A percentile compares a stretch with the other conserved stretches of the same genome.
Conservation (phyloP, 371 early-diverging fungal genomes). For the Mortierella sp. region DNA sequence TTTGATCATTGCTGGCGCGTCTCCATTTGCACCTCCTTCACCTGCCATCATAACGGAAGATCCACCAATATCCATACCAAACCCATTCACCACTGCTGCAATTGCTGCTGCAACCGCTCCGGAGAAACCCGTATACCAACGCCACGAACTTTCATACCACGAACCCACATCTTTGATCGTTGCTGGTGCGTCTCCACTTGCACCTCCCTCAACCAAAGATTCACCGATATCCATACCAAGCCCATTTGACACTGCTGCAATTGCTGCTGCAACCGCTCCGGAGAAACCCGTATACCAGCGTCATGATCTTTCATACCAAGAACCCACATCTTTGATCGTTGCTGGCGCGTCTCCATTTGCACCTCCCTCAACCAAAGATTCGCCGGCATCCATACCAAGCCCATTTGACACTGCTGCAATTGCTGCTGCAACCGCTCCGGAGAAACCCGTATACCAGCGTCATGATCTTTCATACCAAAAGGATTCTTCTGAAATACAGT, state of each 20-base stretch:
- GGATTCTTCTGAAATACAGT: background rate
- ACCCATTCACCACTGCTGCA: background rate
- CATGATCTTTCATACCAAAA: background rate
- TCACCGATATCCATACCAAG: background rate
- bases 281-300: background rate
- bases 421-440: background rate
- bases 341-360: slow-evolving; percentile 7
- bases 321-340: background rate
- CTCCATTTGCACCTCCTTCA: slow-evolving; percentile 19
- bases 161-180: background rate
- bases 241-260: background rate
- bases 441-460: background rate
- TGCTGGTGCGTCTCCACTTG: slow-evolving; percentile 3
- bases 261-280: background rate
- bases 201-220: slow-evolving; percentile 9
- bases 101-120: background rate
- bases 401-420: background rate
- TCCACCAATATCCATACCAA: background rate
- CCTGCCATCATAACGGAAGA: background rate
- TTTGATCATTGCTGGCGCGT: background rate
- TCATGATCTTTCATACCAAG: background rate
- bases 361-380: slow-evolving; percentile 6
- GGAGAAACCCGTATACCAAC: background rate
- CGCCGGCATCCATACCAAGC: background rate
- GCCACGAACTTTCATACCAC: background rate